Evolutionary conservation across 371 early-diverging fungal genomes (phyloP), one percentile per base, ranked within the genome.

Genomic region (Lichtheimia ornata): DNA sequence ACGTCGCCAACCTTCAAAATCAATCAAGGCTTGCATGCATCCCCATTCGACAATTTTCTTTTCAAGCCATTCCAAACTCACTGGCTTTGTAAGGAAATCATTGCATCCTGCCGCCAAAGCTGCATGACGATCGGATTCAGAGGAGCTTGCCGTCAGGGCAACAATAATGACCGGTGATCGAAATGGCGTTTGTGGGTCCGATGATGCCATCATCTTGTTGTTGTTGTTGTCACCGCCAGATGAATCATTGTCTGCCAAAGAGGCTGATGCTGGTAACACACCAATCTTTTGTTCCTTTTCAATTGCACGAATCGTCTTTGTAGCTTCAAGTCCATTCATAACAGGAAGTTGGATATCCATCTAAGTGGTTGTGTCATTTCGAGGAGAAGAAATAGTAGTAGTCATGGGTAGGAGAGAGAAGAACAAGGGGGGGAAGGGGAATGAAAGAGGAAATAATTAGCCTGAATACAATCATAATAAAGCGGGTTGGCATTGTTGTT

Each of bases 11-110:
- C 89, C 88, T 53, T 90, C 89, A 64, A 91, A 87, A 73, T 94
- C 93, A 57, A 94, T 93, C 51, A 94, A 70, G 0, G 94, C 92
- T 67, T 94, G 95, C 91, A 94, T 94, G 56, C 91, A 89, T 7
- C 94, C 95, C 95, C 95, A 94, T 67, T 94, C 95, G 55, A 88
- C 81, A 58, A 94, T 91, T 75, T 93, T 93, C 62, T 87, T 83
- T 62, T 89, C 89, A 7, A 94, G 72, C 95, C 95, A 94, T 35
- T 84, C 82, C 20, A 91, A 70, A 58, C 87, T 88, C 14, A 93
- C 88, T 0, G 95, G 95, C 63, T 95, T 94, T 17, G 89, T 92
- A 59, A 95, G 64, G 62, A 91, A 94, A 70, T 95, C 95, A 69
- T 95, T 94, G 61, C 95, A 95, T 0, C 95, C 95, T 3, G 94